Evolutionary conservation across 108 stramenopile genomes (phyloP).

Genomic region (Schizochytrium sp.): DNA sequence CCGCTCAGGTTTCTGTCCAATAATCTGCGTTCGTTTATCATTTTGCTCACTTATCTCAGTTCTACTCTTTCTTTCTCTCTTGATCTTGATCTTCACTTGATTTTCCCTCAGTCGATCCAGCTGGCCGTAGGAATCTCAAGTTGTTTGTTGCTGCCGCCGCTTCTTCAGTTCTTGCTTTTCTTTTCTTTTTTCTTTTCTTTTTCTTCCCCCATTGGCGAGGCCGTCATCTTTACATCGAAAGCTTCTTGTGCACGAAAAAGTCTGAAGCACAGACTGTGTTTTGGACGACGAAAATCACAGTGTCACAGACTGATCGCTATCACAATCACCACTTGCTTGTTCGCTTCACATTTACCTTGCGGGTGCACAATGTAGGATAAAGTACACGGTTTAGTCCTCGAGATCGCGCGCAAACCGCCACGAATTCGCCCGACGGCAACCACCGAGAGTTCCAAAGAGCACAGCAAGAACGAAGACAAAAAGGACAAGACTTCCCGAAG

Average conservation of each 20-base stretch:
- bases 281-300: too few species aligned
- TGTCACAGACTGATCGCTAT: too few species aligned
- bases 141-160: too few species aligned
- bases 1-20: neutral
- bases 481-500: neutral
- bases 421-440: neutral
- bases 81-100: neutral
- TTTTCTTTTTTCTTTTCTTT: too few species aligned
- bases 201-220: neutral
- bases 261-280: too few species aligned
- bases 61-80: neutral
- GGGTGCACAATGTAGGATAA: too few species aligned
- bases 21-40: neutral
- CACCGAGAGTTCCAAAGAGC: neutral
- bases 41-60: neutral
- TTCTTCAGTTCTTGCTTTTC: too few species aligned
- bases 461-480: neutral
- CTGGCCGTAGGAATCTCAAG: too few species aligned
- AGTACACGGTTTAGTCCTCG: neutral
- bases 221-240: neutral
- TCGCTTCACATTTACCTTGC: too few species aligned
- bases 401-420: neutral
- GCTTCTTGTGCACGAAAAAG: too few species aligned
- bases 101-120: too few species aligned
- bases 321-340: too few species aligned